These are phyloP conservation scores for Pseudocohnilembus persalinus DNA, from an alignment of 169 alveolate genomes.

Conservation along the genomic window DNA sequence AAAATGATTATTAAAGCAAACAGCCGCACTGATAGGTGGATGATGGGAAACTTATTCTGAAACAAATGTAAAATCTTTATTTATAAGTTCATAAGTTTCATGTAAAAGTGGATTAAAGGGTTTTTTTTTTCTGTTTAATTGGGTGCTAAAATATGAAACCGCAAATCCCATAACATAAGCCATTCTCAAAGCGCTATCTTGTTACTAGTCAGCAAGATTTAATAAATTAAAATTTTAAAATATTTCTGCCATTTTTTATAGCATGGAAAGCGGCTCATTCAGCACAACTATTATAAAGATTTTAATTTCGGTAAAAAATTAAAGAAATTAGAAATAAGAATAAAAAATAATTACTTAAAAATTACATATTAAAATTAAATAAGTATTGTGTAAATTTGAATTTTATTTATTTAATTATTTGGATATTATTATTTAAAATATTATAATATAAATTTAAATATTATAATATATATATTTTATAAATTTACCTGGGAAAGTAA, in stretches of 20 bases:
- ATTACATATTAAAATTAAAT: no score
- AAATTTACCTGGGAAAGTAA: conserved; percentile 63
- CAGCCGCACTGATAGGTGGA: conserved; percentile 71
- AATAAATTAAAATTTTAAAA: conserved; percentile 46
- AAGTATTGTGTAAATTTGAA: no score
- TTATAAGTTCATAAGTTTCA: conserved; percentile 65
- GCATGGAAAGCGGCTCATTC: conserved; percentile 48
- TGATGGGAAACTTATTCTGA: conserved; percentile 72
- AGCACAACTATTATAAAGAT: no score
- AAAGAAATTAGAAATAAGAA: no score
- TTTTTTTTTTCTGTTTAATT: conserved; percentile 44
- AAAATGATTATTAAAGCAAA: conserved; percentile 63
- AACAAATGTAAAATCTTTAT: conserved; percentile 53
- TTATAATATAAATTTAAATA: no score
- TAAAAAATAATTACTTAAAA: no score
- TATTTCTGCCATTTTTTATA: conserved; percentile 43
- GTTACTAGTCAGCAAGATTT: conserved; percentile 35
- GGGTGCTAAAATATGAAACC: conserved; percentile 12
- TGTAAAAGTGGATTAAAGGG: conserved; percentile 70
- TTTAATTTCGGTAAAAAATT: no score
- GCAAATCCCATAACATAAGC: conserved; percentile 48
- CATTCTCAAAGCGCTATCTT: conserved; percentile 33
- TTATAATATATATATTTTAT: no score
- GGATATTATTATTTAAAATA: no score
- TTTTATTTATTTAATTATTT: no score